A percentile compares a stretch with the other conserved stretches of the same genome.
Evolutionary conservation across 352 stramenopile genomes (phyloP).

Genomic region (Albugo candida): DNA sequence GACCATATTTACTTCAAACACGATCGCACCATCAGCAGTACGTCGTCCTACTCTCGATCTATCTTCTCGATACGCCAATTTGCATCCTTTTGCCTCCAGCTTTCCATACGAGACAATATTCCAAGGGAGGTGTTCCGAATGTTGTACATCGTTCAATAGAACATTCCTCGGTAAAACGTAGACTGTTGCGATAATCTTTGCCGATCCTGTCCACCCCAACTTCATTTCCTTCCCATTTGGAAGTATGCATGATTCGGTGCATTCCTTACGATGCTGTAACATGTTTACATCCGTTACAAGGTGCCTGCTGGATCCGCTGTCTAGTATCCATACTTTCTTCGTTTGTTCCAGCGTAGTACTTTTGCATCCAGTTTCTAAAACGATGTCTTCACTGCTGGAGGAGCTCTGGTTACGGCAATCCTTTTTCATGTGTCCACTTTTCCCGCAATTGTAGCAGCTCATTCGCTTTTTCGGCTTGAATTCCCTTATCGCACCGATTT

Average conservation of each 20-base stretch:
- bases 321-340: not conserved
- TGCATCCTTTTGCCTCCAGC: not conserved
- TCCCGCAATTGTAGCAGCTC: too few relatives aligned
- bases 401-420: too few relatives aligned
- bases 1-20: not conserved
- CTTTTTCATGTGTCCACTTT: too few relatives aligned
- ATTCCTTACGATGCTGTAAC: not conserved
- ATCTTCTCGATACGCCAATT: not conserved
- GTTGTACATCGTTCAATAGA: not conserved
- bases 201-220: not conserved
- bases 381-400: not conserved
- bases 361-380: not conserved
- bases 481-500: not conserved
- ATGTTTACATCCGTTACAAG: not conserved
- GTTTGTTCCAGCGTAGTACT: not conserved
- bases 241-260: not conserved
- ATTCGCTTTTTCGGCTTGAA: constrained; percentile 1
- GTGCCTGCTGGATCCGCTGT: not conserved
- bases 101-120: not conserved
- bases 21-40: not conserved
- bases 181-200: not conserved
- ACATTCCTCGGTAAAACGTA: not conserved
- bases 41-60: not conserved
- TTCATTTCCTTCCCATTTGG: not conserved
- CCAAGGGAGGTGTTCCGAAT: not conserved